Base-by-base conservation (phyloP, 2,329 filamentous ascomycete species). In the Nemania serpens region DNA sequence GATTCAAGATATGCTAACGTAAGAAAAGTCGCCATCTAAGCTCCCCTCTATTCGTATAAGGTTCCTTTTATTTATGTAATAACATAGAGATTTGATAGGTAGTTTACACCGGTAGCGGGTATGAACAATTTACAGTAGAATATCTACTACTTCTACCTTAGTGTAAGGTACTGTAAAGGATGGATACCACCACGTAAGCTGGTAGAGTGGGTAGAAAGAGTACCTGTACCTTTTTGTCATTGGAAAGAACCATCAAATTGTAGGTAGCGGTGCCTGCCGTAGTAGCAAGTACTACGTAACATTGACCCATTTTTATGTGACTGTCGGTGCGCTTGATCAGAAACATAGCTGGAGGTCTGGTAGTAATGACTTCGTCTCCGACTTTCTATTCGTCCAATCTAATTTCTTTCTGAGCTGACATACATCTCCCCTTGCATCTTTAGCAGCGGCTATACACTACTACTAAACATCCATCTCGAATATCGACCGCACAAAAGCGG, bases 201-300 rank as follows among this genome's bases (percentile, higher is more conserved):
- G 25, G 25, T 29, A 29, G 25, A 29, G 7, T 29, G 25, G 25
- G 7, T 29, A 29, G 25, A 29, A 29, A 29, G 3, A 29, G 25
- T 29, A 29, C 25, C 7, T 29, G 7, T 3, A 29, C 25, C 25
- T 29, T n/a, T n/a, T n/a, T n/a, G n/a, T n/a, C n/a, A n/a, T n/a
- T n/a, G n/a, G n/a, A n/a, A n/a, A n/a, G n/a, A n/a, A n/a, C n/a
- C n/a, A n/a, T n/a, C n/a, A n/a, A n/a, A 29, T 7, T 7, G 25
- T 29, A 29, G 25, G 25, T 29, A 29, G 25, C 4, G 25, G 25
- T 29, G 25, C 25, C 25, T 29, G 25, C 25, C 25, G 25, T 29
- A 4, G 25, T 29, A 29, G n/a, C n/a, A 39, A 15, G 55, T 62
- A 50, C 56, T 56, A 62, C 59, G 55, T 59, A 59, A 34, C 52